phyloP scores from a whole-genome alignment of 805 yeast genomes.

The Zygotorulaspora florentina region DNA sequence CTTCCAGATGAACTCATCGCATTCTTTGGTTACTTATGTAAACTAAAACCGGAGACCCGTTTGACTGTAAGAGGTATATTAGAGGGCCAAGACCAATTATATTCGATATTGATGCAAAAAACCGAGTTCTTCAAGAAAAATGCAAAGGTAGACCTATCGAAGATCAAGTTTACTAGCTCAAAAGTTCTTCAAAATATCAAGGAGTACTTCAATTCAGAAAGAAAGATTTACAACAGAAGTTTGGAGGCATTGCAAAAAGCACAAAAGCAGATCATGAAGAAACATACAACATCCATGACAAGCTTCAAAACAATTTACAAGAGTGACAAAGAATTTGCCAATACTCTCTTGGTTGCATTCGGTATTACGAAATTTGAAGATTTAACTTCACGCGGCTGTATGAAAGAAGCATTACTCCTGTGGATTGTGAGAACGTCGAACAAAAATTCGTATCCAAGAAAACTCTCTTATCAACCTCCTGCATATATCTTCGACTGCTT shows the following conservation, averaged over 20 bases:
- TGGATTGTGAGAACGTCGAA: conserved; percentile 62
- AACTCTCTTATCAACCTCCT: conserved; percentile 39
- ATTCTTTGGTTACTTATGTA: conserved; percentile 54
- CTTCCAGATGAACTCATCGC: conserved; percentile 45
- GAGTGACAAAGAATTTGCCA: conserved; percentile 49
- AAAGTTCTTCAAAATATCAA: conserved; percentile 36
- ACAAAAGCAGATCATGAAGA: conserved; percentile 44
- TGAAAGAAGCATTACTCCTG: conserved; percentile 56
- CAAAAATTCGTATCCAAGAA: conserved; percentile 33
- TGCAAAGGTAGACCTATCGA: conserved; percentile 27
- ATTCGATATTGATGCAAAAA: conserved; percentile 51
- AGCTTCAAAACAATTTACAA: conserved; percentile 58
- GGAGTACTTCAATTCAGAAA: conserved; percentile 48
- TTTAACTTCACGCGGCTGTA: conserved; percentile 43
- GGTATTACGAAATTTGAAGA: conserved; percentile 56
- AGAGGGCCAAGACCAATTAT: conserved; percentile 56
- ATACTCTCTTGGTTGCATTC: conserved; percentile 50
- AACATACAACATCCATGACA: conserved; percentile 33
- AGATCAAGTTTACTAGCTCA: conserved; percentile 23
- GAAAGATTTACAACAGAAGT: conserved; percentile 41
- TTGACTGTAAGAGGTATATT: conserved; percentile 52
- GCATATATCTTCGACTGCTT: conserved; percentile 46
- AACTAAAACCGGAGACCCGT: conserved; percentile 44
- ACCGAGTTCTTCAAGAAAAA: conserved; percentile 36
- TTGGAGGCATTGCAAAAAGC: conserved; percentile 36